These are phyloP conservation scores for Uronychia setigera DNA, from an alignment of 73 alveolate species.

Conservation along the genomic window DNA sequence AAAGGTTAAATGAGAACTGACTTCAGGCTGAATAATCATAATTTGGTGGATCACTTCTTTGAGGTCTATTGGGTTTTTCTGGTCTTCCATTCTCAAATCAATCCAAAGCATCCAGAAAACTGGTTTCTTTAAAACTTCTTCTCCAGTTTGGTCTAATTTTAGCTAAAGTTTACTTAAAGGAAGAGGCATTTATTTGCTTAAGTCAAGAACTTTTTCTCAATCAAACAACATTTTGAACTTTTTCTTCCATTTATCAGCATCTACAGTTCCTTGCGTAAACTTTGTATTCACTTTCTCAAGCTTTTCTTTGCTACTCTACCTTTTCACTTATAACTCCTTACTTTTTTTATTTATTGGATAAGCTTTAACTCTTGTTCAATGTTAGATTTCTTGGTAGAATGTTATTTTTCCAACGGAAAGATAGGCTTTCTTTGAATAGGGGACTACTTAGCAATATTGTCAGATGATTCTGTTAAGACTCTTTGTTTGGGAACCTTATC, in stretches of 20 bases:
- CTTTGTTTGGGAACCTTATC: too few relatives aligned
- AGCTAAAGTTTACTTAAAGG: background rate
- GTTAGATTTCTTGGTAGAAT: too few relatives aligned
- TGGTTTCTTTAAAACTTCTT: background rate
- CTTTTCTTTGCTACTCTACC: background rate
- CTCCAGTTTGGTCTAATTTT: too few relatives aligned
- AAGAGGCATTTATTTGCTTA: background rate
- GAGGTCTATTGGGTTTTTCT: background rate
- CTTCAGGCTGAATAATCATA: background rate
- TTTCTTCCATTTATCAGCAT: background rate
- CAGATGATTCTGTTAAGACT: too few relatives aligned
- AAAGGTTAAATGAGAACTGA: background rate
- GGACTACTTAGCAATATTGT: too few relatives aligned
- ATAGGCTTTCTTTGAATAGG: too few relatives aligned
- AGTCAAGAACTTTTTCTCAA: background rate
- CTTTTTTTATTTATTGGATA: background rate
- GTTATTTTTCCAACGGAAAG: too few relatives aligned
- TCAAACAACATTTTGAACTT: background rate
- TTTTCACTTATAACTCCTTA: background rate
- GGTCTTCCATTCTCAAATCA: background rate
- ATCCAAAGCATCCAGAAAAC: background rate
- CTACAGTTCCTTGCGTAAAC: background rate
- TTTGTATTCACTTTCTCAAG: background rate
- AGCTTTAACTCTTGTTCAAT: background rate
- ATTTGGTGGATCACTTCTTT: background rate